A percentile compares a stretch with the other conserved stretches of the same genome.
Conservation (phyloP, 805 yeast species). For the Starmerella sp. region DNA sequence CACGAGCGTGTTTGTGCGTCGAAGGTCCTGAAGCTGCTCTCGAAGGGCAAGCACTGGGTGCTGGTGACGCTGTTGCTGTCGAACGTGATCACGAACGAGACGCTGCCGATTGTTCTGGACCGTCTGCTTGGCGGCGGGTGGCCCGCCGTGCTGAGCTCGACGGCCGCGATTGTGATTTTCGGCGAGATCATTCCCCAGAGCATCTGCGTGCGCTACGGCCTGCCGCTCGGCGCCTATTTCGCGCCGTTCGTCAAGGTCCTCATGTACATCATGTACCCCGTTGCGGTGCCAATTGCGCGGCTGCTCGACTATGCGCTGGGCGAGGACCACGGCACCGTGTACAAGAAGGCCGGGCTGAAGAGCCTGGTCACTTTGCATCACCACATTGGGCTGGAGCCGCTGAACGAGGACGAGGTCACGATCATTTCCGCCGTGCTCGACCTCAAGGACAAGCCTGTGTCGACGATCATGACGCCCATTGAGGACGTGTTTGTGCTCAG, state of each 20-base stretch:
- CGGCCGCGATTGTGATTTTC: constrained; percentile 82
- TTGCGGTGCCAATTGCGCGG: constrained; percentile 81
- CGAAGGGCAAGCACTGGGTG: constrained; percentile 91
- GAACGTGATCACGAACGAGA: constrained; percentile 87
- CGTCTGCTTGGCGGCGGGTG: constrained; percentile 93
- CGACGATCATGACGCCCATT: constrained; percentile 87
- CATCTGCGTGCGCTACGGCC: constrained; percentile 82
- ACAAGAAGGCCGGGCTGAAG: constrained; percentile 84
- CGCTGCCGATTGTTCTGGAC: constrained; percentile 87
- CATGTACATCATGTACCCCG: constrained; percentile 85
- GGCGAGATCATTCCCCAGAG: constrained; percentile 97
- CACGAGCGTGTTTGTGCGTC: constrained; percentile 58
- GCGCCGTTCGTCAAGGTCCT: constrained; percentile 74
- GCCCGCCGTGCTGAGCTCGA: constrained; percentile 91
- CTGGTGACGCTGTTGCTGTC: constrained; percentile 74
- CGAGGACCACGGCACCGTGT: constrained; percentile 91
- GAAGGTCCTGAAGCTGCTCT: constrained; percentile 59
- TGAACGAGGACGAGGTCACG: constrained; percentile 91
- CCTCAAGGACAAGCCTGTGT: constrained; percentile 80
- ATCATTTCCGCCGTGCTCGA: constrained; percentile 89
- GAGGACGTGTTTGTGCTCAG: constrained; percentile 79
- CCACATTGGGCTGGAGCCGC: constrained; percentile 89
- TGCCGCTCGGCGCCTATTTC: constrained; percentile 80
- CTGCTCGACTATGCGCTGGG: constrained; percentile 75
- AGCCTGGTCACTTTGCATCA: constrained; percentile 85